Evolutionary conservation across 805 yeast species (phyloP), one percentile per base, ranked within the genome.

Genomic region (Saccharomycopsis sp.): DNA sequence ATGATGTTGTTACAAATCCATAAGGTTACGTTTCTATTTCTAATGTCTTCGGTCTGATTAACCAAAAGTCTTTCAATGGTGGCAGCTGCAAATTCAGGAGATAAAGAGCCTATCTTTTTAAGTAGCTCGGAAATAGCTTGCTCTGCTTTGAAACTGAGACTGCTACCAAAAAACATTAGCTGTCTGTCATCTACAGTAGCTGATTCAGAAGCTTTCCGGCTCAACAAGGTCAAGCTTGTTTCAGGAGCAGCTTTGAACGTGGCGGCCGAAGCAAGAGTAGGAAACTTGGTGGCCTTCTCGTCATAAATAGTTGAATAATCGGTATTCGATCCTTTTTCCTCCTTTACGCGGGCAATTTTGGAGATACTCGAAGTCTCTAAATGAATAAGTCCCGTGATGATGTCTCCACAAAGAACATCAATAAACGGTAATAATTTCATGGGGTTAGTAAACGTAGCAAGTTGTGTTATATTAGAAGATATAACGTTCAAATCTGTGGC

Each of bases 1-100:
- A 72, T 56, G 38, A 76, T 55, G 47, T 64, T 66, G 15, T 76
- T 69, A 0, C 73, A 58, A 2, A 77, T 64, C 83, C 82, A 80
- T 17, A 78, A 58, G 0, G 69, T 63, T 1, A 72, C 61, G 0
- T 74, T 62, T 14, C 61, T 64, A 14, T 42, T 47, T 14, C 55
- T 47, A 12, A 35, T 23, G 8, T 59, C 53, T 34, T 54, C 53
- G 2, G 57, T 57, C 15, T 23, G 50, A n/a, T 54, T 55, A n/a
- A 56, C n/a, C 22, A 61, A 51, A 15, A 60, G 50, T 2, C 15
- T 20, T 22, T 47, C 51, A 25, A 54, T 15, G n/a, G 55, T 25
- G 8, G 41, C 17, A n/a, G 24, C 25, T 2, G 47, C 58, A 50
- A 54, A 23, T 19, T 41, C 44, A 15, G 29, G 53, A 15, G 55